Conservation (phyloP, 805 yeast genomes). For the Nakazawaea laoshanensis region DNA sequence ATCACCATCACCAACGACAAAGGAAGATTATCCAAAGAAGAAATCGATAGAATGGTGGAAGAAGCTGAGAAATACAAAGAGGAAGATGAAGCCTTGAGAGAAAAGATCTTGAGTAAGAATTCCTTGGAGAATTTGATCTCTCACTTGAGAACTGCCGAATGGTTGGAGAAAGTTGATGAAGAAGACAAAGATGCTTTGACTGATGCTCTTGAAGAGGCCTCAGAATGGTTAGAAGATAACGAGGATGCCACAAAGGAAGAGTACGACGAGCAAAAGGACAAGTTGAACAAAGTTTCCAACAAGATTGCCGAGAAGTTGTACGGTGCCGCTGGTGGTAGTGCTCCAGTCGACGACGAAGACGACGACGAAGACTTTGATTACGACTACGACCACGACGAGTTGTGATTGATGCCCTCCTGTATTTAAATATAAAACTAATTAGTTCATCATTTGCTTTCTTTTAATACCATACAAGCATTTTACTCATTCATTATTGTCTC, state of each 20-base stretch:
- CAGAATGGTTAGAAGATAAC: slow-evolving; percentile 81
- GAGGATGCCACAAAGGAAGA: slow-evolving; percentile 89
- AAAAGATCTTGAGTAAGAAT: slow-evolving; percentile 7
- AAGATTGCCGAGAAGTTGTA: slow-evolving; percentile 90
- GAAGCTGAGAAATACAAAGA: slow-evolving; percentile 94
- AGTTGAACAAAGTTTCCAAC: slow-evolving; percentile 72
- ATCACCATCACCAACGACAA: slow-evolving; percentile 90
- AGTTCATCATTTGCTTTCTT: not conserved
- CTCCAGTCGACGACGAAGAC: slow-evolving; percentile 30
- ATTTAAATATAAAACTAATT: slow-evolving; percentile 1
- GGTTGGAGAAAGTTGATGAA: slow-evolving; percentile 55
- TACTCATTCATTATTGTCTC: not conserved
- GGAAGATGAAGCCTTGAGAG: slow-evolving; percentile 57
- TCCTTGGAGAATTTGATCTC: slow-evolving; percentile 26
- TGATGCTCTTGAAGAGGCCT: slow-evolving; percentile 76
- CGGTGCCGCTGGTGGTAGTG: slow-evolving; percentile 41
- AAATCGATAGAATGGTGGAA: slow-evolving; percentile 94
- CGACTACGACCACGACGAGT: slow-evolving; percentile 53
- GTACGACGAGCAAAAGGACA: slow-evolving; percentile 83
- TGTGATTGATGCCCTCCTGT: slow-evolving; percentile 27
- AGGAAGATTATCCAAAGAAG: slow-evolving; percentile 90
- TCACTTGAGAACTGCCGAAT: slow-evolving; percentile 13
- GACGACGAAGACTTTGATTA: slow-evolving; percentile 44
- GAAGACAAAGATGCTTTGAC: slow-evolving; percentile 85
- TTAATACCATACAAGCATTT: not conserved